phyloP scores from a whole-genome alignment of 352 stramenopile species.

The Globisporangium takayamanum region DNA sequence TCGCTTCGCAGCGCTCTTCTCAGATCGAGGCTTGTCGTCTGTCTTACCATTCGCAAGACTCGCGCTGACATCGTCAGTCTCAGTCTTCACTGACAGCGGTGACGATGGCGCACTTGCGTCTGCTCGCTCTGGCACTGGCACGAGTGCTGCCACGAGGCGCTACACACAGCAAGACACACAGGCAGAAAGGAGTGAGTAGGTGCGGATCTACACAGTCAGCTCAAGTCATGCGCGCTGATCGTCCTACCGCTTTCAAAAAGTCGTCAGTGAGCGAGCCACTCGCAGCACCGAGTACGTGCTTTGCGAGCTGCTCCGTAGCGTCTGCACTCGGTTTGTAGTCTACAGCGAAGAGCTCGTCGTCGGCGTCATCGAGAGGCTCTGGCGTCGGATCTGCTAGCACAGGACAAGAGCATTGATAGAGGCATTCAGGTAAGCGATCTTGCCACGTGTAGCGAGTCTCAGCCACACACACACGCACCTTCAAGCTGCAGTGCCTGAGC shows the following conservation, averaged over 20 bases:
- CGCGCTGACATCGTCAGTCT: not conserved
- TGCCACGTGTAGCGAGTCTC: not conserved
- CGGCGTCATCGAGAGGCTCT: not conserved
- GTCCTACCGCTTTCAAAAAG: slow-evolving; percentile 41
- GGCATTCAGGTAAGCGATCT: not conserved
- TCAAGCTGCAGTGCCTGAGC: slow-evolving; percentile 50
- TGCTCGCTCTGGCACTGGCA: slow-evolving; percentile 3
- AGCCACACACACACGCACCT: slow-evolving; percentile 16
- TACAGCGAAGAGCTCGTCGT: slow-evolving; percentile 2
- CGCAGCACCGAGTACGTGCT: slow-evolving; percentile 6
- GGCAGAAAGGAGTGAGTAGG: not conserved
- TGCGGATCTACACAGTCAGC: not conserved
- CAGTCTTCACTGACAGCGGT: not conserved
- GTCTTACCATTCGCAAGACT: not conserved
- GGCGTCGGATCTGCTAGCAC: slow-evolving; percentile 2
- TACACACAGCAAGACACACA: not conserved
- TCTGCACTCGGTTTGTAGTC: slow-evolving; percentile 7
- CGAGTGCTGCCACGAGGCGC: slow-evolving; percentile 15
- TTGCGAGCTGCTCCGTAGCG: not conserved
- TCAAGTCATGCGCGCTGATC: not conserved
- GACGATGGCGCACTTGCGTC: not conserved
- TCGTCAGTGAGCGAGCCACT: slow-evolving; percentile 22
- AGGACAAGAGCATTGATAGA: not conserved
- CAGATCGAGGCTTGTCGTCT: not conserved
- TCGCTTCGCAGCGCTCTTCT: not conserved